Conservation (phyloP, 176 grass and related monocot genomes). For the Neostapfia colusana region DNA sequence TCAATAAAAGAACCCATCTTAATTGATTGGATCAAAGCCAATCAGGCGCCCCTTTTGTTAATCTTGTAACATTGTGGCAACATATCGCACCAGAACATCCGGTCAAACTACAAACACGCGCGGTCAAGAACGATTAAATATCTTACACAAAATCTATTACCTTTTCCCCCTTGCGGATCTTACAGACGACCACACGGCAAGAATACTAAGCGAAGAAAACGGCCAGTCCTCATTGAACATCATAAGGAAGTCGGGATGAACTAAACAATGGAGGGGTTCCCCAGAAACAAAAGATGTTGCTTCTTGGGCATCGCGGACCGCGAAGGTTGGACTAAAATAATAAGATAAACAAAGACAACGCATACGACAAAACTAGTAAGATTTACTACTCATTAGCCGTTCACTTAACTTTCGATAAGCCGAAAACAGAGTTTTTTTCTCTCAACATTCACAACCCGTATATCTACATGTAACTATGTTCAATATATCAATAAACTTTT, state of each 20-base stretch:
- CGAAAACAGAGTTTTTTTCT: no score
- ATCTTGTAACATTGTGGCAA: background rate
- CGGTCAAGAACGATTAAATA: background rate
- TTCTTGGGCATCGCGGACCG: background rate
- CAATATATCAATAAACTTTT: no score
- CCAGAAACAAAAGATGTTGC: background rate
- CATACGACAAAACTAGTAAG: background rate
- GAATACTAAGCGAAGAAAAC: background rate
- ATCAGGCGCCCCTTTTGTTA: background rate
- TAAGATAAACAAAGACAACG: constrained; percentile 9
- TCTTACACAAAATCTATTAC: background rate
- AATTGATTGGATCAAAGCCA: background rate
- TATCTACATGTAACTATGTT: no score
- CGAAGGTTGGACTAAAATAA: constrained; percentile 3
- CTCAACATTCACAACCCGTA: no score
- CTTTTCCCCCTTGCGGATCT: background rate
- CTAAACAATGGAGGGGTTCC: background rate
- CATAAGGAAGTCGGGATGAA: background rate
- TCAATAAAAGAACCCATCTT: no score
- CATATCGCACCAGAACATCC: background rate
- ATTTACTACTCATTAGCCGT: background rate
- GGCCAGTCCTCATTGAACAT: background rate
- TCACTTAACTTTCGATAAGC: no score
- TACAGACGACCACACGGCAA: background rate
- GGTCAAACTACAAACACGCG: background rate